Base-by-base conservation (phyloP, 2,329 filamentous ascomycete species). In the Colletotrichum sp. region DNA sequence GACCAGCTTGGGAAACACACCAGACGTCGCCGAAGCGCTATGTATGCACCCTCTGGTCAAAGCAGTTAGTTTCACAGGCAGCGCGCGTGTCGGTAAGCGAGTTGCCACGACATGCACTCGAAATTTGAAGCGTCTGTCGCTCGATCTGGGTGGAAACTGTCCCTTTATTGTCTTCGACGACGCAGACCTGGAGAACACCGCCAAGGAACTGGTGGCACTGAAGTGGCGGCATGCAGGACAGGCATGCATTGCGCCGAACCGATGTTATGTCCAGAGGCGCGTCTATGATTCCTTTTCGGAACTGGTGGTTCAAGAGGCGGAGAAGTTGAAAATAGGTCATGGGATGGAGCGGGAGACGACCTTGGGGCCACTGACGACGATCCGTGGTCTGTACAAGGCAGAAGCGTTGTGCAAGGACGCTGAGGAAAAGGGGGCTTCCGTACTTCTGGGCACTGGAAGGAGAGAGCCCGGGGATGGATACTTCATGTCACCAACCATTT, bases 31-130 rank as follows among this genome's bases (percentile, higher is more conserved):
- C 55, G 77, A 78, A 26, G 91, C 92, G 1, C 87, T 96, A 8
- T 91, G 93, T 1, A 86, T 89, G 38, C 94, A 96, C 83, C 87
- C 92, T 75, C 90, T 91, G 64, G 90, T 96, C 34, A 91, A 94
- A 79, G 95, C 94, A 80, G 87, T 96, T 66, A 92, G 93, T 2
- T 97, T 97, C 79, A 96, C 95, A 0, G 95, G 95, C 32, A 94
- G 92, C 10, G 94, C 92, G 3, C 88, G 87, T 3, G 95, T 94
- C 0, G 95, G 93, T 2, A 90, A 92, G 72, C 87, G 92, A 69
- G 94, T 96, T 70, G 92, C 92, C 1, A 83, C 87, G 3, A 87
- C 88, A 2, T 92, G 92, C 8, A 92, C 92, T 2, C 94, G 88
- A 7, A 91, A 90, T 77, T 82, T 92, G 79, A 94, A 94, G 85